phyloP scores from a whole-genome alignment of 2,329 filamentous ascomycete species.

The Exserohilum turcica region DNA sequence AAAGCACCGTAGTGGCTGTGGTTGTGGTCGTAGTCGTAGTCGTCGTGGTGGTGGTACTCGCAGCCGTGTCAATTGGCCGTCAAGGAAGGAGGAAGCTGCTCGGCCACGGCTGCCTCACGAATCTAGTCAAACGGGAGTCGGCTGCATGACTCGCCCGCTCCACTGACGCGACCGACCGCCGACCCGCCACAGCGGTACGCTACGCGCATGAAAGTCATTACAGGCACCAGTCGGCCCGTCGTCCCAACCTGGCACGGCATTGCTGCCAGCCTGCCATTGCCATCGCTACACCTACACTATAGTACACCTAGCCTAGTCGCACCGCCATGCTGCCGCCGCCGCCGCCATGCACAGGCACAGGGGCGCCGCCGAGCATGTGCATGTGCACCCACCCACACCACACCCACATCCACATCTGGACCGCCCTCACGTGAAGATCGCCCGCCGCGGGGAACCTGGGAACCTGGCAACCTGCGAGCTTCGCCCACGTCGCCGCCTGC shows the following conservation, averaged over 20 bases:
- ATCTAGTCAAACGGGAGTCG: constrained; percentile 3
- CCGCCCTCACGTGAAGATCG: constrained; percentile 20
- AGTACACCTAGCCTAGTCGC: no score
- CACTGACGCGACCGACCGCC: constrained; percentile 4
- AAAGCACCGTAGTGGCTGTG: not conserved
- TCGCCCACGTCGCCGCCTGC: constrained; percentile 5
- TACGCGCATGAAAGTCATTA: constrained; percentile 12
- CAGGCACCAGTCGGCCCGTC: constrained; percentile 22
- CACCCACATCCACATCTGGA: no score
- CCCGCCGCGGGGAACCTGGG: constrained; percentile 9
- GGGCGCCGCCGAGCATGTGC: constrained; percentile 4
- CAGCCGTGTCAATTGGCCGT: not conserved
- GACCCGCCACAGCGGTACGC: constrained; percentile 14
- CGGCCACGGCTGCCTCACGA: constrained; percentile 5
- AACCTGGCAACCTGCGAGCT: not conserved
- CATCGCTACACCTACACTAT: no score
- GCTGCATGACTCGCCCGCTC: constrained; percentile 8
- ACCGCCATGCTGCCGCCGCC: constrained; percentile 7
- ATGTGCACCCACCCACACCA: no score
- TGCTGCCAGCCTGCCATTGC: constrained; percentile 20
- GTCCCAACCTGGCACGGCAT: constrained; percentile 16
- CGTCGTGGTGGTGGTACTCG: constrained; percentile 14
- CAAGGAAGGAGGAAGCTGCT: not conserved
- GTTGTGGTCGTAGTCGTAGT: no score
- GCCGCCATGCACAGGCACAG: no score